Conservation (phyloP, 768 basidiomycete species). For the Mycena maculata region DNA sequence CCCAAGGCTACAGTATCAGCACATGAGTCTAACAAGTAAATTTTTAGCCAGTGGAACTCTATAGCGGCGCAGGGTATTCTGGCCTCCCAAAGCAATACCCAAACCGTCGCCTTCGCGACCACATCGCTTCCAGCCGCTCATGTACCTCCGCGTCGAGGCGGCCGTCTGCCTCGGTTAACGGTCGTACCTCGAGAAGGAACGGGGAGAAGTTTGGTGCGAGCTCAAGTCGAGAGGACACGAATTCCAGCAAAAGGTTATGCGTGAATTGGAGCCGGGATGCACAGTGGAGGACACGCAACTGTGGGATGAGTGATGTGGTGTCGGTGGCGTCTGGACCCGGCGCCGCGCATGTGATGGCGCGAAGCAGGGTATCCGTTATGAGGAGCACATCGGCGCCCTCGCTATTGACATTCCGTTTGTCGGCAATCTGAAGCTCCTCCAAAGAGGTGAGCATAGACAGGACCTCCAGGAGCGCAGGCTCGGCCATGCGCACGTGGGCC, state of each 20-base stretch:
- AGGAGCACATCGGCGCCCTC: constrained; percentile 21
- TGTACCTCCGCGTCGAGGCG: constrained; percentile 19
- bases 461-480: constrained; percentile 15
- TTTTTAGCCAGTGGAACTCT: constrained; percentile 10
- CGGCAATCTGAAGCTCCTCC: constrained; percentile 16
- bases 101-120: constrained; percentile 19
- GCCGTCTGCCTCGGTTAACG: constrained; percentile 19
- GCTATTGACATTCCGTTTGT: constrained; percentile 11
- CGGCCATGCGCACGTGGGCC: constrained; percentile 15
- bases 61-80: constrained; percentile 13
- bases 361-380: constrained; percentile 20
- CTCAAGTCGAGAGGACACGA: constrained; percentile 18
- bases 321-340: neutral
- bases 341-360: constrained; percentile 14
- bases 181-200: constrained; percentile 14
- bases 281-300: constrained; percentile 18
- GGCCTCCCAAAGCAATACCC: constrained; percentile 18
- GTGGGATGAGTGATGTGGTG: constrained; percentile 11
- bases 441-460: constrained; percentile 11
- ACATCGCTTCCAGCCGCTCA: constrained; percentile 16
- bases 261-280: constrained; percentile 22
- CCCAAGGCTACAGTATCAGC: neutral
- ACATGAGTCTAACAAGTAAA: neutral
- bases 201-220: constrained; percentile 15
- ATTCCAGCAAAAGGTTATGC: constrained; percentile 19